Base-by-base conservation (phyloP, 1,139 yeast species). In the Nakaseomyces delphensis region DNA sequence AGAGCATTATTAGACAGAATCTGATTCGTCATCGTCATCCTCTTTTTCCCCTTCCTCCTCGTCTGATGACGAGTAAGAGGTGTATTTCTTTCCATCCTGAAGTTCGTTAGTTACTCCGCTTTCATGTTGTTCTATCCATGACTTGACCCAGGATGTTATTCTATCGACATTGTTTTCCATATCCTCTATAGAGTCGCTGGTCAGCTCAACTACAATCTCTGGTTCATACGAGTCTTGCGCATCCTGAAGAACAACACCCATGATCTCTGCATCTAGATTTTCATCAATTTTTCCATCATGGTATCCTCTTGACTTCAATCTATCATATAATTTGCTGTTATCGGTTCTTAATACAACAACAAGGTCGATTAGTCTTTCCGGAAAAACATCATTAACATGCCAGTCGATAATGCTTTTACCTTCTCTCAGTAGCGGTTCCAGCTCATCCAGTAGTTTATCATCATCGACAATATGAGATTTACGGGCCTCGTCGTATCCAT, bases 341-440 rank as follows among this genome's bases (percentile, higher is more conserved):
- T 83, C 83, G 23, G 95, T 79, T 50, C 93, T 70, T 43, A 91
- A 70, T 1, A 93, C 98, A 33, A 87, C 83, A 7, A 91, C 97
- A 47, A 91, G 71, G 61, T 91, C 99, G 40, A 93, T 83, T 59
- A 87, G 73, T 52, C 95, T 69, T 60, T 87, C 96, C 0, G 98
- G 98, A 59, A 91, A 91, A 16, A 86, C 74, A 55, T 91, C 98
- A 64, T 96, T 87, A 41, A 91, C 91, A 61, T 91, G 99, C 98
- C 98, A 93, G 64, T 91, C 99, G 18, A 91, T 72, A 19, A 91
- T 69, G 21, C 74, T 70, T 1, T 95, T 96, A n/a, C 99, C 99
- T 49, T 75, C 68, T 45, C 80, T 82, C 46, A 89, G 68, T 41
- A 82, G 76, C 2, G 81, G 79, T 62, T 89, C 96, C 46, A 93